Conservation (phyloP, 768 basidiomycete species). For the Rhizopogon rudus region DNA sequence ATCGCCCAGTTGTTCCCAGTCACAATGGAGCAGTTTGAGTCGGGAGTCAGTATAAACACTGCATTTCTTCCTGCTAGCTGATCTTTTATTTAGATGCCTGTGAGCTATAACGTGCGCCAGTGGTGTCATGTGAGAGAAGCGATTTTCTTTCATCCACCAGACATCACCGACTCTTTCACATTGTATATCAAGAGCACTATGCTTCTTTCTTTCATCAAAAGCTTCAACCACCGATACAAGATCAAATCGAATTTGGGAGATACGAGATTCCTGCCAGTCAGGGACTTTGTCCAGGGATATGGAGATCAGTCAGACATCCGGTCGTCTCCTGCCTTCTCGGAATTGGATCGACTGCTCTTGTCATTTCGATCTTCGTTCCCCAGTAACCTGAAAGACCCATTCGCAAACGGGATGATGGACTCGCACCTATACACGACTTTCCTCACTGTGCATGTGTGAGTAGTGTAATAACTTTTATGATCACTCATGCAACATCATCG, state of each 20-base stretch:
- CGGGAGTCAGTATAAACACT: slow-evolving; percentile 41
- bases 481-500: slow-evolving; percentile 22
- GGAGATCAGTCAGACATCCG: slow-evolving; percentile 53
- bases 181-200: slow-evolving; percentile 68
- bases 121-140: slow-evolving; percentile 62
- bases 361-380: slow-evolving; percentile 60
- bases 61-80: slow-evolving; percentile 3
- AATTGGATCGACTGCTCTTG: slow-evolving; percentile 53
- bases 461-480: not conserved
- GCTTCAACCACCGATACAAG: slow-evolving; percentile 64
- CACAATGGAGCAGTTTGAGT: slow-evolving; percentile 52
- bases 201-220: slow-evolving; percentile 55
- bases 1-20: slow-evolving; percentile 68
- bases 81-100: slow-evolving; percentile 34
- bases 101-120: slow-evolving; percentile 51
- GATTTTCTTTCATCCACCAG: slow-evolving; percentile 54
- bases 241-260: slow-evolving; percentile 59
- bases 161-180: slow-evolving; percentile 65
- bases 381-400: slow-evolving; percentile 47
- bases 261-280: slow-evolving; percentile 33
- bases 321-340: slow-evolving; percentile 56
- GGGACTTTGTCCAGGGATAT: slow-evolving; percentile 20
- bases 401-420: slow-evolving; percentile 49
- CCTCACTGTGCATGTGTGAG: slow-evolving; percentile 28
- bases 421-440: slow-evolving; percentile 46